A percentile compares a stretch with the other conserved stretches of the same genome.
Conservation (phyloP, 2,329 filamentous ascomycete genomes). For the Colletotrichum spinosum region DNA sequence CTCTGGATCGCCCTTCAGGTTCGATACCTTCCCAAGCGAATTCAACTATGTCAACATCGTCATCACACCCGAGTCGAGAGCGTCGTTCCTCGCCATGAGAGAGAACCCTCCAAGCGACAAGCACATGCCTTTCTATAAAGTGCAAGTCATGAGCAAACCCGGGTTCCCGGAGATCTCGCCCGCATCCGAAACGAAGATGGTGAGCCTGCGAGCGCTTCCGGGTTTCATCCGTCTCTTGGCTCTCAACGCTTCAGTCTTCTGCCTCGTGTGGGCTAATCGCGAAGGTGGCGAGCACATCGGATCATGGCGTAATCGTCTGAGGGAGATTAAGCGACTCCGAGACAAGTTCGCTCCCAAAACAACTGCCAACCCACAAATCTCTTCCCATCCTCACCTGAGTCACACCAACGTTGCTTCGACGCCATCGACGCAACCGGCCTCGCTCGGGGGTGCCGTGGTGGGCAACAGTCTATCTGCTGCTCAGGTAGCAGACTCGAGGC, state of each 20-base stretch:
- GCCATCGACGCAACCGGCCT: slow-evolving; percentile 46
- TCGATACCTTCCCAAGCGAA: slow-evolving; percentile 91
- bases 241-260: slow-evolving; percentile 94
- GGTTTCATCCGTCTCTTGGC: slow-evolving; percentile 89
- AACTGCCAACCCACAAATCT: slow-evolving; percentile 44
- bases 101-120: slow-evolving; percentile 51
- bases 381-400: slow-evolving; percentile 37
- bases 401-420: slow-evolving; percentile 43
- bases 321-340: slow-evolving; percentile 85
- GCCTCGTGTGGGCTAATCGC: slow-evolving; percentile 85
- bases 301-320: slow-evolving; percentile 88
- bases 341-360: slow-evolving; percentile 71
- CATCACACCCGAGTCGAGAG: slow-evolving; percentile 86
- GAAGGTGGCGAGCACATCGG: slow-evolving; percentile 86
- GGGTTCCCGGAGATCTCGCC: slow-evolving; percentile 94
- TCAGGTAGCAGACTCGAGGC: slow-evolving; percentile 49
- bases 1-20: slow-evolving; percentile 88
- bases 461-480: slow-evolving; percentile 27
- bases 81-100: slow-evolving; percentile 77
- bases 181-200: slow-evolving; percentile 87
- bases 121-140: slow-evolving; percentile 78
- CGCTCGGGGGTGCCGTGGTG: slow-evolving; percentile 46
- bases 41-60: slow-evolving; percentile 99
- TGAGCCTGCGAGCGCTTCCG: slow-evolving; percentile 84
- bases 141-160: slow-evolving; percentile 88